phyloP scores from a whole-genome alignment of 2,329 filamentous ascomycete genomes.

The Colletotrichum musicola region DNA sequence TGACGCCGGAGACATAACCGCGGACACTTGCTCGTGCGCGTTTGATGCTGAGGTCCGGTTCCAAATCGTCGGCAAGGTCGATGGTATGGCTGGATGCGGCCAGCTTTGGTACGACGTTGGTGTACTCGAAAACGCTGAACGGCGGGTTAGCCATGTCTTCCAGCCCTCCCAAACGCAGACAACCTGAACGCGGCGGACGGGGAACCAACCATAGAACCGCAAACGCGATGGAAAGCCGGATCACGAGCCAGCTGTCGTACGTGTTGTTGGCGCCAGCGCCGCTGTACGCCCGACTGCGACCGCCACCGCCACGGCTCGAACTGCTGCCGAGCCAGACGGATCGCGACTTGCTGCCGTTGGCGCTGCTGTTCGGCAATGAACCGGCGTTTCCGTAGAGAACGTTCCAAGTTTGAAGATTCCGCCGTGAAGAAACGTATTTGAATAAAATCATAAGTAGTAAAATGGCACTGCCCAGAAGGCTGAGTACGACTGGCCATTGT shows the following conservation, averaged over 20 bases:
- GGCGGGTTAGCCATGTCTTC: neutral
- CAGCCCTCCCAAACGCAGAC: too few species aligned
- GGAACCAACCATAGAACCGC: slow-evolving; percentile 51
- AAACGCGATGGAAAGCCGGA: slow-evolving; percentile 59
- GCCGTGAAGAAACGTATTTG: slow-evolving; percentile 55
- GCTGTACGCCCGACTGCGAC: slow-evolving; percentile 33
- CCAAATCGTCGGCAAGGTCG: slow-evolving; percentile 43
- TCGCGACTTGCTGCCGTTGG: slow-evolving; percentile 19
- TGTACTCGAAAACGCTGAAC: slow-evolving; percentile 29
- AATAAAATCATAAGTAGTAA: slow-evolving; percentile 54
- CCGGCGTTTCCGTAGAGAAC: slow-evolving; percentile 46
- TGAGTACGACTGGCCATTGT: slow-evolving; percentile 21
- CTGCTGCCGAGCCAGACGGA: slow-evolving; percentile 20
- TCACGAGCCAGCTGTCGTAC: slow-evolving; percentile 60
- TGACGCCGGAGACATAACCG: slow-evolving; percentile 44
- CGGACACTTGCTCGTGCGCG: slow-evolving; percentile 39
- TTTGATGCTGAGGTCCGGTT: slow-evolving; percentile 48
- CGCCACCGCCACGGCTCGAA: slow-evolving; percentile 26
- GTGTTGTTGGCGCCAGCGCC: slow-evolving; percentile 45
- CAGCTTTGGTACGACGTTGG: slow-evolving; percentile 46
- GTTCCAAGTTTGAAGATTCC: slow-evolving; percentile 48
- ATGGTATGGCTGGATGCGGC: slow-evolving; percentile 47
- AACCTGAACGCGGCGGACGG: too few species aligned
- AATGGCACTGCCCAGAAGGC: slow-evolving; percentile 46
- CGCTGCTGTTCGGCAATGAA: neutral